These are phyloP conservation scores for Cicer arietinum DNA, from an alignment of 306 rosid genomes.

Conservation along the genomic window DNA sequence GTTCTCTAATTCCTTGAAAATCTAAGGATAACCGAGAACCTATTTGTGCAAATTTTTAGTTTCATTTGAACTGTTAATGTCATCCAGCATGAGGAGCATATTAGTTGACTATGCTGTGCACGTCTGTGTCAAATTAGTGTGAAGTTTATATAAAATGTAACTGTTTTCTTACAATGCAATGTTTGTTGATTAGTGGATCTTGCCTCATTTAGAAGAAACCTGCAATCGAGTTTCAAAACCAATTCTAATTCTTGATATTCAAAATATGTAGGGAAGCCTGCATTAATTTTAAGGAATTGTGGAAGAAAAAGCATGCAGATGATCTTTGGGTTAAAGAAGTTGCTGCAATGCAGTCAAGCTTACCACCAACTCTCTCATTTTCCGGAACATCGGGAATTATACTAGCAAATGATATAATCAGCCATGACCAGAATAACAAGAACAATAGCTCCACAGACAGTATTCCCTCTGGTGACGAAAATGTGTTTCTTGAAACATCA, in stretches of 20 bases:
- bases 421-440: constrained; percentile 42
- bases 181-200: constrained; percentile 22
- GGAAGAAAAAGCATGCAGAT: constrained; percentile 63
- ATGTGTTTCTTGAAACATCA: constrained; percentile 42
- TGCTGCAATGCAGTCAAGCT: constrained; percentile 60
- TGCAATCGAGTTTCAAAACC: constrained; percentile 6
- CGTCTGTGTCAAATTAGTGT: neutral
- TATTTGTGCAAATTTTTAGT: constrained; percentile 13
- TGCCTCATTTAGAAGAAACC: constrained; percentile 33
- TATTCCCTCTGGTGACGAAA: constrained; percentile 44
- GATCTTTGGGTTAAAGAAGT: constrained; percentile 65
- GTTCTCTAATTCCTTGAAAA: constrained; percentile 48
- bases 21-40: constrained; percentile 43
- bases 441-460: constrained; percentile 44
- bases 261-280: constrained; percentile 61
- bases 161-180: constrained; percentile 23
- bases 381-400: constrained; percentile 59
- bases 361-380: constrained; percentile 51
- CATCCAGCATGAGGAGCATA: constrained; percentile 9
- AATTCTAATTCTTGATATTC: constrained; percentile 14
- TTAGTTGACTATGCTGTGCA: constrained; percentile 4
- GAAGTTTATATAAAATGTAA: constrained; percentile 16
- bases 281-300: constrained; percentile 56
- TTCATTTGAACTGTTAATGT: constrained; percentile 29
- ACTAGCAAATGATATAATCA: constrained; percentile 51